Evolutionary conservation across 225 moss, liverwort and hornwort genomes (phyloP).

Genomic region (Lunularia cruciata): DNA sequence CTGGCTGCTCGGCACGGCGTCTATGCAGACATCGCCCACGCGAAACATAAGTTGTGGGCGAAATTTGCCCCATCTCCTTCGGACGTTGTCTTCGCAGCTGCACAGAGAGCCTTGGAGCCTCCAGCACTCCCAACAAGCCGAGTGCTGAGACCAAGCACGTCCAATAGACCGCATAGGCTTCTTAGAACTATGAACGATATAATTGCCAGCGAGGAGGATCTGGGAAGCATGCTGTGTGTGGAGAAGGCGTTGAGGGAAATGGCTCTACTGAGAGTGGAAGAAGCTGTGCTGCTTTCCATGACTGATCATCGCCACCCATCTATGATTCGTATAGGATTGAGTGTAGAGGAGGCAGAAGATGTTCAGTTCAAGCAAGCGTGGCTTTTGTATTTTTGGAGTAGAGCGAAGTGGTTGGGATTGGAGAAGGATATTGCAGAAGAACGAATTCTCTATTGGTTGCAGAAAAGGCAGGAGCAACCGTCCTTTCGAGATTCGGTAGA

Average conservation of each 20-base stretch:
- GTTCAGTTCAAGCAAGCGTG: constrained; percentile 58
- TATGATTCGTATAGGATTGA: constrained; percentile 40
- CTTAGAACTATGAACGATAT: constrained; percentile 14
- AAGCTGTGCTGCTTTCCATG: constrained; percentile 71
- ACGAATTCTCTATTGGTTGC: constrained; percentile 43
- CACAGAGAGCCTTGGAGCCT: constrained; percentile 46
- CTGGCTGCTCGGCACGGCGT: constrained; percentile 46
- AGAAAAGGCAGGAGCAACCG: constrained; percentile 24
- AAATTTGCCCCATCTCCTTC: constrained; percentile 34
- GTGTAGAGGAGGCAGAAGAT: constrained; percentile 46
- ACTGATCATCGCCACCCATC: constrained; percentile 61
- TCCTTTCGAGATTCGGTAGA: constrained; percentile 39
- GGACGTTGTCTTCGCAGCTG: constrained; percentile 46
- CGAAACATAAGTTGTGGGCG: constrained; percentile 44
- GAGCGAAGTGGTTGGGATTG: constrained; percentile 28
- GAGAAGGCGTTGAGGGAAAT: constrained; percentile 75
- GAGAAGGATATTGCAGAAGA: constrained; percentile 48
- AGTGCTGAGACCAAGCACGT: constrained; percentile 2
- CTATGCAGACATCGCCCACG: constrained; percentile 38
- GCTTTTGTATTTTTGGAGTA: constrained; percentile 52
- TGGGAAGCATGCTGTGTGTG: constrained; percentile 61
- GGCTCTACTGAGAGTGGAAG: constrained; percentile 69
- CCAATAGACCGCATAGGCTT: background rate
- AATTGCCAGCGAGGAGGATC: constrained; percentile 45
- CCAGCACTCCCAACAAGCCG: constrained; percentile 19